phyloP scores from a whole-genome alignment of 176 grass and related monocot species.

The Raddia distichophylla region DNA sequence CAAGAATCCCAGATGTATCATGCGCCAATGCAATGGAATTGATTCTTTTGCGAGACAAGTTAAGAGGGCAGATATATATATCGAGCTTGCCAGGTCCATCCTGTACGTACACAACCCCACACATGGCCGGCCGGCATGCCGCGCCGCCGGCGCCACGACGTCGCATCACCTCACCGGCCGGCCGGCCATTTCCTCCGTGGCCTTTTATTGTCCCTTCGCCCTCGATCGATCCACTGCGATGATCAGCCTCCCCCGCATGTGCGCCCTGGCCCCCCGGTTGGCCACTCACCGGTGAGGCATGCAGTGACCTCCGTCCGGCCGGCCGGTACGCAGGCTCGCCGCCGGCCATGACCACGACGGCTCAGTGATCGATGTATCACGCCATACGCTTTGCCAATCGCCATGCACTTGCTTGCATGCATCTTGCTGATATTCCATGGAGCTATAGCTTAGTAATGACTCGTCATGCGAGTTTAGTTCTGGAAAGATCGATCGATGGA shows the following conservation, averaged over 20 bases:
- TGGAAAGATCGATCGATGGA: no score
- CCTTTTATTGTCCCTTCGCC: background rate
- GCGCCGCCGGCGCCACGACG: no score
- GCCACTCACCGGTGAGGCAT: background rate
- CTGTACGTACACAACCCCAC: no score
- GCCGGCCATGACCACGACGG: slow-evolving; percentile 18
- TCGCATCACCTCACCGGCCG: background rate
- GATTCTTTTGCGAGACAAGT: no score
- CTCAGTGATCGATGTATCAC: background rate
- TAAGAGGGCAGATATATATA: no score
- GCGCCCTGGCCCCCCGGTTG: background rate
- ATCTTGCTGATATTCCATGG: no score
- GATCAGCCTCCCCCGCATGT: slow-evolving; percentile 13
- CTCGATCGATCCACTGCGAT: background rate
- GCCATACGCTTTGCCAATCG: no score
- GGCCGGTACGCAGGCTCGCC: background rate
- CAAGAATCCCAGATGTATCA: no score
- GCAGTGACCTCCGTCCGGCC: background rate
- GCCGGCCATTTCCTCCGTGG: background rate
- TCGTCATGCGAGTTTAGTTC: background rate
- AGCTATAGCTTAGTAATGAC: no score
- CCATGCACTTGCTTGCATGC: background rate
- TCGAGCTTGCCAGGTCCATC: no score
- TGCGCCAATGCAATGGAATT: no score
- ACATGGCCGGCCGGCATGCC: no score